Evolutionary conservation across 306 rosid species (phyloP).

Genomic region (Rosa persica): DNA sequence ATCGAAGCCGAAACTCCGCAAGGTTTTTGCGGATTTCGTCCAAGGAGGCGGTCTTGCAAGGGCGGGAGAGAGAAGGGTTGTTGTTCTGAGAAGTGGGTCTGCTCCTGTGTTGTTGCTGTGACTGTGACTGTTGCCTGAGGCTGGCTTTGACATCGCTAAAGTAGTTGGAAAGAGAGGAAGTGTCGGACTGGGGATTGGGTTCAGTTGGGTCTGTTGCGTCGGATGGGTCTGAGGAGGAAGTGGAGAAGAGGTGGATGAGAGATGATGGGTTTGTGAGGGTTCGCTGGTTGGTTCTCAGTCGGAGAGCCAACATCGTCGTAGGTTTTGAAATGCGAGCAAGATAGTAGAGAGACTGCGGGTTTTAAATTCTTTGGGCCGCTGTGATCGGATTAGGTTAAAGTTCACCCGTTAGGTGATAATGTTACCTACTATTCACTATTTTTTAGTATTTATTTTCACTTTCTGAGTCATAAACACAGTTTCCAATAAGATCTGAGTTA

Average conservation of each 20-base stretch:
- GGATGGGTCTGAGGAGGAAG: constrained; percentile 15
- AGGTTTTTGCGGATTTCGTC: constrained; percentile 46
- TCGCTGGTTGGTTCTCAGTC: constrained; percentile 32
- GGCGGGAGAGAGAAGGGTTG: not conserved
- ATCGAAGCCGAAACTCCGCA: constrained; percentile 28
- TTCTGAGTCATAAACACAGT: too few species aligned
- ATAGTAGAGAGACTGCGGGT: too few species aligned
- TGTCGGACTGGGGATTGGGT: constrained; percentile 20
- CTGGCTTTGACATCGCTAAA: constrained; percentile 39
- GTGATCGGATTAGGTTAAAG: too few species aligned
- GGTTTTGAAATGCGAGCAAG: too few species aligned
- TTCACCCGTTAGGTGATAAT: too few species aligned
- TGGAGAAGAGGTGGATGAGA: constrained; percentile 40
- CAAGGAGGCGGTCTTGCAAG: constrained; percentile 1
- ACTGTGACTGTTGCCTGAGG: constrained; percentile 42
- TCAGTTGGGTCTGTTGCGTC: constrained; percentile 5
- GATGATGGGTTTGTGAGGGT: constrained; percentile 24
- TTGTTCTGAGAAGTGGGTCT: not conserved
- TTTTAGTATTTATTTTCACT: too few species aligned
- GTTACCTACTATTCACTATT: too few species aligned
- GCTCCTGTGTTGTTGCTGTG: not conserved
- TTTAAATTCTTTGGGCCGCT: too few species aligned
- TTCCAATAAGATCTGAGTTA: too few species aligned
- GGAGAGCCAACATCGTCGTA: constrained; percentile 44
- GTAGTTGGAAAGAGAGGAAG: constrained; percentile 25